Base-by-base conservation (phyloP, 202 grass and related monocot genomes). In the Elaeis oleifera region DNA sequence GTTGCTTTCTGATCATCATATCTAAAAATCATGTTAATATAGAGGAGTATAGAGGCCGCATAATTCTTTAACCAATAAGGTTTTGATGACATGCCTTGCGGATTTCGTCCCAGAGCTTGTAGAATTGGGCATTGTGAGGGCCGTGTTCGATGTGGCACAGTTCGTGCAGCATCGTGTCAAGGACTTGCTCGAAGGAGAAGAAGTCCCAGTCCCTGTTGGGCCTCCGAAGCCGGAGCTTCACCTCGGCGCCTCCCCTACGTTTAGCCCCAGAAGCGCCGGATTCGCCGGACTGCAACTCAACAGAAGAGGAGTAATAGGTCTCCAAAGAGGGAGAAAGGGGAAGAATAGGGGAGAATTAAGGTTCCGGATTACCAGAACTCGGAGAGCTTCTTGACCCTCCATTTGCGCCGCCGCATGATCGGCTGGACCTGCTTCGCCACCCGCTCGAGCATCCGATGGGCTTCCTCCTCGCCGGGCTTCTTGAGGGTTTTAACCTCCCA, bases 101-200 rank as follows among this genome's bases (percentile, higher is more conserved):
- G 27, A 97, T 80, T 13, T 92, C 94, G 51, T 99, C 94, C 94
- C 94, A 99, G 65, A 99, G 94, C 59, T 89, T 92, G 78, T 99
- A 99, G 48, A 99, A 94, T 65, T 88, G 79, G 0, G 80, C 80
- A 18, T 94, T 84, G 16, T 99, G 94, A 1, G 94, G 88, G 8
- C 82, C 94, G 15, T 84, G 82, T 22, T 29, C 54, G 39, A 80
- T 99, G 72, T 92, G 94, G 66, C 82, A 86, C 16, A 99, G 88
- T 63, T 92, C 88, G 23, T 99, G 94, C 23, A 99, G 88, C 94
- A 92, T 99, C n/a, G 94, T 92, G 70, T 99, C 94, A 51, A 87
- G 94, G 58, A 89, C 88, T 80, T 89, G 71, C 71, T 99, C 88
- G 61, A 89, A 92, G 29, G 88, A 77, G 74, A 86, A 77, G 72